A percentile compares a stretch with the other conserved stretches of the same genome.
Conservation (phyloP, 371 early-diverging fungal genomes). For the Globomyces sp. region DNA sequence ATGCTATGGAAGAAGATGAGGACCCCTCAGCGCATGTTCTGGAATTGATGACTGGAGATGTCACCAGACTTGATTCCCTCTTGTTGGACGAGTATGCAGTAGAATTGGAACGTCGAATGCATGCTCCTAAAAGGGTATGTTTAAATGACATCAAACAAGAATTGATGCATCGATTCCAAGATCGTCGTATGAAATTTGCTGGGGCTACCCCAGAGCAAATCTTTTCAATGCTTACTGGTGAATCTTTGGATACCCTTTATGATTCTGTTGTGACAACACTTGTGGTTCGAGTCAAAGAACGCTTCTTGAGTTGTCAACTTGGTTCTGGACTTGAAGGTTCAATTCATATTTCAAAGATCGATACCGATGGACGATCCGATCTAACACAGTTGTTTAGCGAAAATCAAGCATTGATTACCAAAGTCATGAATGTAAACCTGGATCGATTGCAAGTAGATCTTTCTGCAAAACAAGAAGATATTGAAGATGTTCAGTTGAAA, state of each 20-base stretch:
- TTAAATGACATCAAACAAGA: slow-evolving; percentile 86
- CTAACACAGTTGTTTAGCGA: slow-evolving; percentile 25
- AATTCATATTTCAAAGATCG: slow-evolving; percentile 65
- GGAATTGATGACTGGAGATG: slow-evolving; percentile 73
- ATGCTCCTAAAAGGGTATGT: slow-evolving; percentile 73
- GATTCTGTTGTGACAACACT: slow-evolving; percentile 65
- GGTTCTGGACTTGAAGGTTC: slow-evolving; percentile 85
- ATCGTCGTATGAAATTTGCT: slow-evolving; percentile 67
- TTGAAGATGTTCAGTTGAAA: slow-evolving; percentile 36
- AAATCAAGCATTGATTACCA: slow-evolving; percentile 66
- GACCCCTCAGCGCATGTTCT: slow-evolving; percentile 69
- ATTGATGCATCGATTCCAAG: slow-evolving; percentile 78
- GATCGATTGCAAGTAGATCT: slow-evolving; percentile 77
- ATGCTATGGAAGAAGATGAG: slow-evolving; percentile 71
- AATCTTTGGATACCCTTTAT: slow-evolving; percentile 66
- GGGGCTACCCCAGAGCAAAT: slow-evolving; percentile 63
- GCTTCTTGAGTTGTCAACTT: slow-evolving; percentile 70
- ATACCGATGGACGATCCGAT: slow-evolving; percentile 48
- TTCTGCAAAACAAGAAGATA: slow-evolving; percentile 48
- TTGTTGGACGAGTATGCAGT: slow-evolving; percentile 88
- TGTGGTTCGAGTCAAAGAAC: slow-evolving; percentile 64
- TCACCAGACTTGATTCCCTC: slow-evolving; percentile 79
- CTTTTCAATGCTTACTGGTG: slow-evolving; percentile 88
- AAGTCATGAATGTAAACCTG: slow-evolving; percentile 74
- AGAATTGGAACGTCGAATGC: slow-evolving; percentile 69